These are phyloP conservation scores for Calocera cornea DNA, from an alignment of 768 basidiomycete species.

Conservation along the genomic window DNA sequence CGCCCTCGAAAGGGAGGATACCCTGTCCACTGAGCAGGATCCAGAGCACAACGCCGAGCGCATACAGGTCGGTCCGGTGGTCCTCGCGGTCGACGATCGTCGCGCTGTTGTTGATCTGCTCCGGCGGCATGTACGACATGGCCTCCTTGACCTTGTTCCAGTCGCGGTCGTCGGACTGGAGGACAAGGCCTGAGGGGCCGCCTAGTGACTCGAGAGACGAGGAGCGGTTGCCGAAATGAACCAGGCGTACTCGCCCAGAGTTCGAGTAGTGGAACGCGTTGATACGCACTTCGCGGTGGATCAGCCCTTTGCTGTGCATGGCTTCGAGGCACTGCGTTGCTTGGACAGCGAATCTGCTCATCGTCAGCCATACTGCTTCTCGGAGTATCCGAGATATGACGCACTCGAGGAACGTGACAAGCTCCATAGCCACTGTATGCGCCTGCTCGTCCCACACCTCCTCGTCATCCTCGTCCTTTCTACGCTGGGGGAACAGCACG, in stretches of 20 bases:
- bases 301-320: constrained; percentile 47
- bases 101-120: constrained; percentile 62
- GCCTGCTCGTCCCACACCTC: constrained; percentile 30
- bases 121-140: constrained; percentile 59
- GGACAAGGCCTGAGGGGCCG: constrained; percentile 54
- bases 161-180: constrained; percentile 25
- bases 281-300: constrained; percentile 64
- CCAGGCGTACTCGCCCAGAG: constrained; percentile 53
- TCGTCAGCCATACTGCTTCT: background rate
- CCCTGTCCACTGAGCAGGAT: constrained; percentile 58
- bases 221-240: constrained; percentile 63
- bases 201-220: constrained; percentile 58
- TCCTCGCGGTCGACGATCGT: constrained; percentile 46
- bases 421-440: constrained; percentile 50
- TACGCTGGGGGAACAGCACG: constrained; percentile 37
- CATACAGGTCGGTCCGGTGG: constrained; percentile 61
- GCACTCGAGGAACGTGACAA: constrained; percentile 62
- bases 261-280: constrained; percentile 63
- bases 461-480: constrained; percentile 5
- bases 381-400: constrained; percentile 17
- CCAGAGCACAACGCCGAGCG: constrained; percentile 56
- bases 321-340: constrained; percentile 58
- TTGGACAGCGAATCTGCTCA: constrained; percentile 53
- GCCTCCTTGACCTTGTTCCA: constrained; percentile 52
- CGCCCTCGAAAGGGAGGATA: constrained; percentile 46